Base-by-base conservation (phyloP, 768 basidiomycete species). In the Paxillus rubicundulus region DNA sequence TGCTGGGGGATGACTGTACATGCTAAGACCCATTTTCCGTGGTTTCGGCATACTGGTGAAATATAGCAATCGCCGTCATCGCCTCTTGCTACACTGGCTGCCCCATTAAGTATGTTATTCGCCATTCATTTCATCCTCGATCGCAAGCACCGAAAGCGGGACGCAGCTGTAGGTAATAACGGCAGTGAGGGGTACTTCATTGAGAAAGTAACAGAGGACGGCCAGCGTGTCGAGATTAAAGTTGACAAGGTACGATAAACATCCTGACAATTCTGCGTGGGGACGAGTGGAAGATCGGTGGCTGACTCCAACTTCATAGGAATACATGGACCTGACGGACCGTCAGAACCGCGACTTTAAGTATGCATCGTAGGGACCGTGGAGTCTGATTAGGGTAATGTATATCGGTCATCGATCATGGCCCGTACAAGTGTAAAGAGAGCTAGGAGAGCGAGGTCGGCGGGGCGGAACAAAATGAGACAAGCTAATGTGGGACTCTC, bases 61-160 rank as follows among this genome's bases (percentile, higher is more conserved):
- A 24, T 6, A 5, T 12, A 86, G 86, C 45, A 87, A 89, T 57
- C 84, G 79, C 78, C 47, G 76, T 91, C 59, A 90, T 91, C 50
- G 81, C 85, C 2, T 63, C 82, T 47, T 86, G 85, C 68, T 84
- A 85, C 62, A 54, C 72, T 10, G 53, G 65, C 27, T 84, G 84
- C 66, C 82, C 85, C 42, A 27, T 71, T 12, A n/a, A n/a, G n/a
- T n/a, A 42, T 79, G 57, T 46, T 79, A 16, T 70, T 83, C 20
- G 20, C 63, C 37, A 80, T 91, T 52, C 82, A 86, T 18, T 69
- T 59, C 49, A 38, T 82, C 27, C 76, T 91, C 36, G 62, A 71
- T 3, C 66, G 72, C 33, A 86, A 90, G 72, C 90, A 91, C 63
- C 77, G 73, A 47, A 74, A 77, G 12, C 77, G 89, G 3, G 86